Conservation (phyloP, 2,329 filamentous ascomycete species). For the Cytospora mali region DNA sequence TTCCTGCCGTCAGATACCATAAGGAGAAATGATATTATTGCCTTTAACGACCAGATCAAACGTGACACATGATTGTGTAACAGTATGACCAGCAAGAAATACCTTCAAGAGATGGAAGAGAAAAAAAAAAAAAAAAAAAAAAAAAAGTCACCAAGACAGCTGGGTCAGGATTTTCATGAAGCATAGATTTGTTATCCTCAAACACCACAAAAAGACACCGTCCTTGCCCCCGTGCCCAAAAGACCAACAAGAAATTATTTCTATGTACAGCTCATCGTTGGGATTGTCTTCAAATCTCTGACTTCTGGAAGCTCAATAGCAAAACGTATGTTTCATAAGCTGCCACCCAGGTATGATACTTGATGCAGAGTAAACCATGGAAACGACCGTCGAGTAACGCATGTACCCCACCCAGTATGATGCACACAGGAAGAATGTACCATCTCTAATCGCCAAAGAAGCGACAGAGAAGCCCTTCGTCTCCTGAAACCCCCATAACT, state of each 20-base stretch:
- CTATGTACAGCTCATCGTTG: slow-evolving; percentile 21
- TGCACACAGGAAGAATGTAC: background rate
- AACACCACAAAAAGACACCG: background rate
- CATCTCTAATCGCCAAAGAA: background rate
- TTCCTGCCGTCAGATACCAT: background rate
- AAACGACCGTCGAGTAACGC: background rate
- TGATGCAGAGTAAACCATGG: background rate
- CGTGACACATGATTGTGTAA: too few species aligned
- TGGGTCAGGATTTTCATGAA: background rate
- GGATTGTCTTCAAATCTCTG: background rate
- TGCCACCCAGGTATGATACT: background rate
- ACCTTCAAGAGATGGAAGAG: too few species aligned
- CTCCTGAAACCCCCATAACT: background rate
- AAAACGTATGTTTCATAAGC: background rate
- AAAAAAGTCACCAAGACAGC: background rate
- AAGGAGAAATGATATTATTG: too few species aligned
- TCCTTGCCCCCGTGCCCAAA: slow-evolving; percentile 1
- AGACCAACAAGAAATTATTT: slow-evolving; percentile 6
- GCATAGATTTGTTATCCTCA: slow-evolving; percentile 15
- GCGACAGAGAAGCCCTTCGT: background rate
- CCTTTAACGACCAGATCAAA: too few species aligned
- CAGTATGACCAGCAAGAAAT: background rate
- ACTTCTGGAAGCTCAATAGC: background rate
- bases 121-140: too few species aligned
- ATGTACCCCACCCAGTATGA: background rate